Conservation (phyloP, 805 yeast species). For the Torulaspora quercuum region DNA sequence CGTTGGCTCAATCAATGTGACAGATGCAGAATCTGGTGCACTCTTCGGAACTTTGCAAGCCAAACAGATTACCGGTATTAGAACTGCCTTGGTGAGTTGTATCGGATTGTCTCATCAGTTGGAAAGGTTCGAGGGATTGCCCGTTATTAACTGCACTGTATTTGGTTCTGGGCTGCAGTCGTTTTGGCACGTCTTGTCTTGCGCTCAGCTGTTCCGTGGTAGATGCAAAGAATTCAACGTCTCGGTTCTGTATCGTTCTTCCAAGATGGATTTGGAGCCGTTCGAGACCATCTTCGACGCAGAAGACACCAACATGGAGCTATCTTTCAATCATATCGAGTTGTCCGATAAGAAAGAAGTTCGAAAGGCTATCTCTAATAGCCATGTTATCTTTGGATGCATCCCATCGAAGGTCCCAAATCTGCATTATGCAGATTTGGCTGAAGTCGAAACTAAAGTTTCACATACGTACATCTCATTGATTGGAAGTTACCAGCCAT, state of each 20-base stretch:
- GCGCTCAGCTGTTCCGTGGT: constrained; percentile 12
- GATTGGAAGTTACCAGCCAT: constrained; percentile 66
- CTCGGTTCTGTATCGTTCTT: constrained; percentile 38
- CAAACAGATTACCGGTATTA: constrained; percentile 56
- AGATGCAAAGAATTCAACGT: constrained; percentile 35
- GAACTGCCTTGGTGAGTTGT: constrained; percentile 60
- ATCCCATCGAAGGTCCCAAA: constrained; percentile 53
- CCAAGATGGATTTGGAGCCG: constrained; percentile 45
- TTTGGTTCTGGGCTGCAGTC: constrained; percentile 66
- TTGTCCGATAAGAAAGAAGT: constrained; percentile 24
- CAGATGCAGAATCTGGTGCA: constrained; percentile 50
- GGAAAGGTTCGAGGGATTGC: constrained; percentile 17
- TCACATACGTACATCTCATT: constrained; percentile 45
- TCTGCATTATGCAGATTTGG: constrained; percentile 37
- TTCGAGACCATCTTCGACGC: constrained; percentile 40
- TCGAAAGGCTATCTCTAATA: constrained; percentile 33
- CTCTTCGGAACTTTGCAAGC: constrained; percentile 56
- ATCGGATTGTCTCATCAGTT: constrained; percentile 39
- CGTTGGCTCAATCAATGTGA: constrained; percentile 51
- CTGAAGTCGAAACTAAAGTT: constrained; percentile 23
- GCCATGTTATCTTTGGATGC: constrained; percentile 56
- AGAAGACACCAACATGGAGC: constrained; percentile 28
- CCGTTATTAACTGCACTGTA: constrained; percentile 33
- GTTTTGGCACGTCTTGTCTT: constrained; percentile 50
- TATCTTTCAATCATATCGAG: constrained; percentile 32